phyloP scores from a whole-genome alignment of 1,284 basidiomycete species.

The Ganoderma leucocontextum region DNA sequence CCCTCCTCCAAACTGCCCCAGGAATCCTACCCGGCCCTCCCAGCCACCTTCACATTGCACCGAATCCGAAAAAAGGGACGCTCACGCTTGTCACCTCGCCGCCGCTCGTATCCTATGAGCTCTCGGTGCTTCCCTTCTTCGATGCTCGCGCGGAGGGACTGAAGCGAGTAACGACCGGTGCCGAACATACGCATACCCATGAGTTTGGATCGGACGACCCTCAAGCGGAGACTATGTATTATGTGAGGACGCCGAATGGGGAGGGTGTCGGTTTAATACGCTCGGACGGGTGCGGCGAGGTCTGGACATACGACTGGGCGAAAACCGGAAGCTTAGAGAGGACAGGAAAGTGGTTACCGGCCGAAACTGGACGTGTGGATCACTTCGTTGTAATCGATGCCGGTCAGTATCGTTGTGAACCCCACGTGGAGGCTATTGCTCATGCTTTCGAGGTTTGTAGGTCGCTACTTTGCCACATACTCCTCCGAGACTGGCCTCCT shows the following conservation, averaged over 20 bases:
- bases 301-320: constrained; percentile 60
- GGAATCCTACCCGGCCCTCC: constrained; percentile 49
- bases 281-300: constrained; percentile 61
- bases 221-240: constrained; percentile 53
- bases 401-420: constrained; percentile 48
- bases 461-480: constrained; percentile 56
- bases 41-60: constrained; percentile 61
- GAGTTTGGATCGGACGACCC: constrained; percentile 57
- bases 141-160: constrained; percentile 65
- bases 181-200: constrained; percentile 45
- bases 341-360: constrained; percentile 52
- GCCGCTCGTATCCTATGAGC: constrained; percentile 63
- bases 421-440: not conserved
- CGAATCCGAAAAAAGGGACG: constrained; percentile 49
- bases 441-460: constrained; percentile 26
- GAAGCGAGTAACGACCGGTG: constrained; percentile 42
- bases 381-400: constrained; percentile 71
- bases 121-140: constrained; percentile 66
- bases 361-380: constrained; percentile 48
- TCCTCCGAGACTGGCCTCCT: constrained; percentile 50
- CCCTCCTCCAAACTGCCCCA: constrained; percentile 68
- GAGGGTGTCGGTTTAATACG: constrained; percentile 73
- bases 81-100: constrained; percentile 68
- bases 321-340: constrained; percentile 49
- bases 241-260: constrained; percentile 81